These are phyloP conservation scores for Lathyrus aphaca DNA, from an alignment of 306 rosid genomes.

Conservation along the genomic window DNA sequence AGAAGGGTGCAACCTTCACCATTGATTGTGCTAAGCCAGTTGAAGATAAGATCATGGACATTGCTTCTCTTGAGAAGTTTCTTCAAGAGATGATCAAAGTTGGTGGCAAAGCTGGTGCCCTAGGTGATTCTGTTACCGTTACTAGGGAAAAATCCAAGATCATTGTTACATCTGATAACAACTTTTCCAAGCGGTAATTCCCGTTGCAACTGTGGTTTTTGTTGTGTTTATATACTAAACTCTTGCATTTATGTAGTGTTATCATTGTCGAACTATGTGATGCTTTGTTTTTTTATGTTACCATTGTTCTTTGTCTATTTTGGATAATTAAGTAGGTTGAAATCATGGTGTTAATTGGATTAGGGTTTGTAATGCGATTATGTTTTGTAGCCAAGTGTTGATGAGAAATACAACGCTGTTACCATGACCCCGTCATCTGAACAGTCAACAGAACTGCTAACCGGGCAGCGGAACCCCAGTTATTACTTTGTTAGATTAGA, in stretches of 20 bases:
- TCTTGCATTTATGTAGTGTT: no score
- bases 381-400: no score
- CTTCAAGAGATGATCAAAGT: slow-evolving; percentile 95
- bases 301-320: not conserved
- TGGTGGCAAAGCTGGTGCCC: slow-evolving; percentile 95
- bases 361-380: no score
- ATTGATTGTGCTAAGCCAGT: slow-evolving; percentile 92
- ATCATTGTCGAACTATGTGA: not conserved
- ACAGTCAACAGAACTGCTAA: no score
- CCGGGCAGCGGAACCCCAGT: no score
- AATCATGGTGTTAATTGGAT: not conserved
- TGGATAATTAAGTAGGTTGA: not conserved
- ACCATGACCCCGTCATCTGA: no score
- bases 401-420: no score
- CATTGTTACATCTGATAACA: no score
- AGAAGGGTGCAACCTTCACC: no score
- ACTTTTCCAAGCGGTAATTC: slow-evolving; percentile 77
- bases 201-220: no score
- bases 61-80: slow-evolving; percentile 92
- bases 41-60: slow-evolving; percentile 96
- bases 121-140: slow-evolving; percentile 72
- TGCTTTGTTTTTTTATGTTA: slow-evolving; percentile 1
- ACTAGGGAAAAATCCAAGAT: slow-evolving; percentile 77
- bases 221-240: no score
- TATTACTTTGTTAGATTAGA: not conserved